phyloP scores from a whole-genome alignment of 1,139 yeast genomes.

The Candida albicans region DNA sequence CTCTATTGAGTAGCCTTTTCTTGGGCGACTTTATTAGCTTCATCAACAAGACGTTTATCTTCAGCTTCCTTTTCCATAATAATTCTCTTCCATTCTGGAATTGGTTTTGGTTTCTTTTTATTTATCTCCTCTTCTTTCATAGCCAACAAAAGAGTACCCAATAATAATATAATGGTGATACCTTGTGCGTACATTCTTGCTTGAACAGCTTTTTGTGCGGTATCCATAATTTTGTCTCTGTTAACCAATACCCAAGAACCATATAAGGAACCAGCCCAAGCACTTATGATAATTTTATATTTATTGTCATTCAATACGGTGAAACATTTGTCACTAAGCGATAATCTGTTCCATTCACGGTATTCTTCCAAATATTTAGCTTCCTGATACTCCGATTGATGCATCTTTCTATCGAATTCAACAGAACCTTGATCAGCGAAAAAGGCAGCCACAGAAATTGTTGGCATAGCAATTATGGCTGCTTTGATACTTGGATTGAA shows the following conservation, averaged over 20 bases:
- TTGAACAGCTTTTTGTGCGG: constrained; percentile 83
- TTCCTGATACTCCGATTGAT: constrained; percentile 33
- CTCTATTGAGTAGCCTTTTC: background rate
- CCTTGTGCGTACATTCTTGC: constrained; percentile 96
- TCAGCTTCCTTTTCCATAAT: constrained; percentile 27
- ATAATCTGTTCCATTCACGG: constrained; percentile 50
- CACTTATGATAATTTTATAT: constrained; percentile 70
- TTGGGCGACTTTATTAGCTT: constrained; percentile 1
- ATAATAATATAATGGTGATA: constrained; percentile 61
- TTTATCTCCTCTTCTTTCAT: constrained; percentile 59
- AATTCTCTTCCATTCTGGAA: constrained; percentile 42
- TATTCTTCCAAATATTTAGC: constrained; percentile 45
- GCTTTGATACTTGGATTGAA: constrained; percentile 44
- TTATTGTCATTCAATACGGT: constrained; percentile 56
- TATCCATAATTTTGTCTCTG: constrained; percentile 74
- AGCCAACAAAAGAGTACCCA: constrained; percentile 63
- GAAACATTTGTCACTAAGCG: constrained; percentile 45
- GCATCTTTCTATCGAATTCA: constrained; percentile 44
- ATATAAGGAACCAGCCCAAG: constrained; percentile 86
- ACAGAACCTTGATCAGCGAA: constrained; percentile 53
- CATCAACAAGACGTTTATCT: constrained; percentile 13
- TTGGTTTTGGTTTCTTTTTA: constrained; percentile 34
- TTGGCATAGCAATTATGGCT: constrained; percentile 42
- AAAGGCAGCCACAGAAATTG: constrained; percentile 40
- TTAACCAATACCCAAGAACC: constrained; percentile 81